Base-by-base conservation (phyloP, 2,329 filamentous ascomycete species). In the Aspergillus fumigatus region DNA sequence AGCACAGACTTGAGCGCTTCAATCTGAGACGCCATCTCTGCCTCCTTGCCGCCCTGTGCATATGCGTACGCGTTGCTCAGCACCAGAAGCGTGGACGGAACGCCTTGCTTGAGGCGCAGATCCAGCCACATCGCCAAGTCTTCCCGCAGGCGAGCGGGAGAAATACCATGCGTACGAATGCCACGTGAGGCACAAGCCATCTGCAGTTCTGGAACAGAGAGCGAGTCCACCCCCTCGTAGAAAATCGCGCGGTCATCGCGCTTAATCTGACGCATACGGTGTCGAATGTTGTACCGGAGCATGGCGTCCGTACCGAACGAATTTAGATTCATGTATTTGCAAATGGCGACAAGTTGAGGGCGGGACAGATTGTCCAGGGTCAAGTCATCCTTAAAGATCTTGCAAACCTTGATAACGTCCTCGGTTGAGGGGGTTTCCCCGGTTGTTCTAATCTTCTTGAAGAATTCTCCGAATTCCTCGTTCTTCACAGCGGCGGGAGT, bases 211-310 rank as follows among this genome's bases (percentile, higher is more conserved):
- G 88, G 83, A 0, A 97, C 92, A n/a, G 92, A 95, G 52, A 99
- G 84, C 53, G 88, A 92, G 59, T 96, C 92, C 29, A 99, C 88
- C 35, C 94, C 92, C 76, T 99, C 94, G 70, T 88, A 96, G 73
- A 86, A 89, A 71, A 99, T 99, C 61, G 92, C 92, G 64, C 87
- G 88, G 77, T 99, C 94, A 70, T 99, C 94, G 61, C 93, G 88
- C 86, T 99, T 99, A 82, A 97, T 97, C 77, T 99, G 94, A 67
- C 93, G 87, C 94, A 99, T 99, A 61, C 93, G 90, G 77, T 97
- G 92, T 57, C 94, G 90, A 68, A 99, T 86, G 73, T 96, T 92
- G 78, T 99, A 99, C 54, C 94, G 90, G 52, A 99, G 87, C 89
- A 99, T 96, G 75, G 92, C 90, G 76, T 99, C 94, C 23, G 94